These are phyloP conservation scores for Piedraia hortae DNA, from an alignment of 2,329 filamentous ascomycete species.

Conservation along the genomic window DNA sequence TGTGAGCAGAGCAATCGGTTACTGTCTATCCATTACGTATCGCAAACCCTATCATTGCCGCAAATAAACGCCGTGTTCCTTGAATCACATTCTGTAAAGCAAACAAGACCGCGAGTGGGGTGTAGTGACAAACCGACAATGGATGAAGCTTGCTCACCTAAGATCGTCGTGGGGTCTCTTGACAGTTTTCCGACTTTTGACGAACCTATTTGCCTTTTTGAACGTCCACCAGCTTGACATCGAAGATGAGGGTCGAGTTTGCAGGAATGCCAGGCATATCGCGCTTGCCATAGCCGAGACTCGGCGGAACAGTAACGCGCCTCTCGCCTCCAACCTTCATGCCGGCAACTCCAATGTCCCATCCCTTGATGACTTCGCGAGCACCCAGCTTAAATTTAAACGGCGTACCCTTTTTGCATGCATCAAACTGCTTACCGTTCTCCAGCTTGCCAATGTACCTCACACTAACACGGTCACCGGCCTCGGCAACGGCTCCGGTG, in stretches of 20 bases:
- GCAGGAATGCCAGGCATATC: conserved; percentile 51
- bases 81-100: no score
- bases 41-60: no score
- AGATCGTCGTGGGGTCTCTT: no score
- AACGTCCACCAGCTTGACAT: conserved; percentile 29
- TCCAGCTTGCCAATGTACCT: conserved; percentile 90
- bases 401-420: conserved; percentile 96
- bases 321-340: conserved; percentile 89
- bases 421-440: conserved; percentile 79
- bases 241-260: conserved; percentile 80
- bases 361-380: conserved; percentile 94
- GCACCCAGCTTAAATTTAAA: conserved; percentile 87
- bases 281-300: conserved; percentile 73
- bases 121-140: no score
- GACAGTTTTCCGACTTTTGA: no score
- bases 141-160: no score
- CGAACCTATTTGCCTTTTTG: conserved; percentile 16
- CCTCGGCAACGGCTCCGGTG: conserved; percentile 61
- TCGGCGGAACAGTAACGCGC: conserved; percentile 63
- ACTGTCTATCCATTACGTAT: no score
- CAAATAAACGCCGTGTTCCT: no score
- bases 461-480: conserved; percentile 72
- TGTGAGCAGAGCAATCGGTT: no score
- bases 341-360: conserved; percentile 81
- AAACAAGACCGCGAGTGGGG: no score